These are phyloP conservation scores for Cucumis cinereus DNA, from an alignment of 306 rosid genomes.

Conservation along the genomic window DNA sequence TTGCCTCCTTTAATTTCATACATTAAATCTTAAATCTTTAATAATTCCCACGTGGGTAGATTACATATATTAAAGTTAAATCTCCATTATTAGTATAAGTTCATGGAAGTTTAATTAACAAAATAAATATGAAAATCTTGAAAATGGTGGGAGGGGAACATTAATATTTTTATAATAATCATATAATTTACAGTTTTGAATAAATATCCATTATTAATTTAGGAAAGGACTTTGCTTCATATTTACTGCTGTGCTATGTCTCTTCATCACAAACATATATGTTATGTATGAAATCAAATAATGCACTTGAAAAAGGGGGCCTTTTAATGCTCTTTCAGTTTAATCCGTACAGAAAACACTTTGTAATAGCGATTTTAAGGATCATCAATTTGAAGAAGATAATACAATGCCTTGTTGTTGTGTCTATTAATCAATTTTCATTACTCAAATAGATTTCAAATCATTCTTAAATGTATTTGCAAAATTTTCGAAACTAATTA, in stretches of 20 bases:
- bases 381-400: background rate
- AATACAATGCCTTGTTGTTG: background rate
- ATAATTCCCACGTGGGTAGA: background rate
- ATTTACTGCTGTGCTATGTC: conserved; percentile 1
- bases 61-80: background rate
- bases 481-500: background rate
- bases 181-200: background rate
- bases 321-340: background rate
- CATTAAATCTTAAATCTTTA: background rate
- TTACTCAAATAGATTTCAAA: background rate
- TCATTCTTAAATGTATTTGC: background rate
- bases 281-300: background rate
- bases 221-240: background rate
- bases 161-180: background rate
- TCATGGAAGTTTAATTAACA: too few relatives aligned
- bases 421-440: background rate
- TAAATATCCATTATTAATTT: background rate
- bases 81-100: too few relatives aligned
- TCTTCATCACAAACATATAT: background rate
- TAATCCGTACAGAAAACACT: background rate
- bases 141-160: background rate
- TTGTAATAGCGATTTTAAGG: background rate
- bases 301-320: background rate
- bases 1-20: background rate
- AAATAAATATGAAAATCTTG: background rate